Conservation (phyloP, 495 filamentous ascomycete species). For the Pyrenopolyporus hunteri region DNA sequence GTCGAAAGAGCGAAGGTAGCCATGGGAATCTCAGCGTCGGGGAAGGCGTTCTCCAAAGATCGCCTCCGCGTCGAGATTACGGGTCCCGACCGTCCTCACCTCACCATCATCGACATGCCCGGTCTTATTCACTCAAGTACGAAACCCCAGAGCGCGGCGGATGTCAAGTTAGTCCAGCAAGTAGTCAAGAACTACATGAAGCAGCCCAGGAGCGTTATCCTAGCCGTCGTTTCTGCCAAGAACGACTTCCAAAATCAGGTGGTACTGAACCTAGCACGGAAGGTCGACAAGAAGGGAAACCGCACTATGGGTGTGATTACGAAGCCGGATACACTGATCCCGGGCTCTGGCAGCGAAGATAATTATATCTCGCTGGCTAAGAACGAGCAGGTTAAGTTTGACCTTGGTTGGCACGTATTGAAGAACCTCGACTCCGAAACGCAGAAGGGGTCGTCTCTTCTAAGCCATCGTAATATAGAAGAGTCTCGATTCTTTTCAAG, state of each 20-base stretch:
- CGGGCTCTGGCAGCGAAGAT: conserved; percentile 32
- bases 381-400: conserved; percentile 62
- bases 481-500: conserved; percentile 50
- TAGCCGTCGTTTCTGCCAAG: conserved; percentile 63
- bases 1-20: conserved; percentile 55
- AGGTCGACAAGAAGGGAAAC: conserved; percentile 49
- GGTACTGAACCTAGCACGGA: conserved; percentile 50
- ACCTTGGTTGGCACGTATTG: conserved; percentile 69
- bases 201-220: conserved; percentile 61
- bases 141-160: conserved; percentile 47
- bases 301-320: conserved; percentile 58
- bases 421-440: conserved; percentile 61
- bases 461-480: conserved; percentile 44
- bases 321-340: conserved; percentile 36
- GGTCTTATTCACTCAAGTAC: conserved; percentile 59
- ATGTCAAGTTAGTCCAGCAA: conserved; percentile 54
- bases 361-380: conserved; percentile 36
- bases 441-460: conserved; percentile 39
- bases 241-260: conserved; percentile 58
- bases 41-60: conserved; percentile 61
- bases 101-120: conserved; percentile 70
- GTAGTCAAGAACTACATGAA: conserved; percentile 64
- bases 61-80: conserved; percentile 66
- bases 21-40: conserved; percentile 52
- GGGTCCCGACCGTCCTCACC: conserved; percentile 62